Evolutionary conservation across 768 basidiomycete species (phyloP).

Genomic region (Pholiota conissans): DNA sequence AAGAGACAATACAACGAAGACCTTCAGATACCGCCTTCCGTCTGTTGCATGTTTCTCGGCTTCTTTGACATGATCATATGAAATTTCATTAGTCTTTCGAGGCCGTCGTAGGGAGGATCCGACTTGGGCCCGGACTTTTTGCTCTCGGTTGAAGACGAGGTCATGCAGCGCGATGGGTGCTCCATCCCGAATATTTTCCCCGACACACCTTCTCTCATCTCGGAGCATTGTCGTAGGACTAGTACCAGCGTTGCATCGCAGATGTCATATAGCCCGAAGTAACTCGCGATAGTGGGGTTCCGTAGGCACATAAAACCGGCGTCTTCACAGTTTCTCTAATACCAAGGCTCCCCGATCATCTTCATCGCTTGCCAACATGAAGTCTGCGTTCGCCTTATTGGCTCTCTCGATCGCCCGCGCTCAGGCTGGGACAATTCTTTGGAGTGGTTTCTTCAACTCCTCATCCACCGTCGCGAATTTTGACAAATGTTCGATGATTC

Average conservation of each 20-base stretch:
- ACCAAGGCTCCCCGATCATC: not conserved
- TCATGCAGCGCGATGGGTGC: conserved; percentile 10
- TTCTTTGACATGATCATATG: not conserved
- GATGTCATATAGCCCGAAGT: conserved; percentile 6
- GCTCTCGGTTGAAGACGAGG: conserved; percentile 6
- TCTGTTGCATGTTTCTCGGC: not conserved
- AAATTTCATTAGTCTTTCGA: not conserved
- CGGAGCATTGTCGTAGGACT: conserved; percentile 18
- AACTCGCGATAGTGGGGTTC: conserved; percentile 1
- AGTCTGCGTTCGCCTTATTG: conserved; percentile 11
- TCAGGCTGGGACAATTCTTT: conserved; percentile 17
- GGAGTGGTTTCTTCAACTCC: conserved; percentile 22
- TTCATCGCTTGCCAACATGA: conserved; percentile 11
- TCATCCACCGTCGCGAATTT: conserved; percentile 16
- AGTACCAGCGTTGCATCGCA: not conserved
- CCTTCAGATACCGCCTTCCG: not conserved
- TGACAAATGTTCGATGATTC: conserved; percentile 12
- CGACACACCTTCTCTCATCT: conserved; percentile 1
- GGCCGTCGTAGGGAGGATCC: conserved; percentile 1
- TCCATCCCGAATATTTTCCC: conserved; percentile 18
- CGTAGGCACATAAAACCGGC: conserved; percentile 7
- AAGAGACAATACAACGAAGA: not conserved
- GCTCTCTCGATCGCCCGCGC: conserved; percentile 15
- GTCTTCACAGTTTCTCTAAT: not conserved
- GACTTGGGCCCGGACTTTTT: conserved; percentile 15